Evolutionary conservation across 2,329 filamentous ascomycete genomes (phyloP).

Genomic region (Fusarium devonianum): DNA sequence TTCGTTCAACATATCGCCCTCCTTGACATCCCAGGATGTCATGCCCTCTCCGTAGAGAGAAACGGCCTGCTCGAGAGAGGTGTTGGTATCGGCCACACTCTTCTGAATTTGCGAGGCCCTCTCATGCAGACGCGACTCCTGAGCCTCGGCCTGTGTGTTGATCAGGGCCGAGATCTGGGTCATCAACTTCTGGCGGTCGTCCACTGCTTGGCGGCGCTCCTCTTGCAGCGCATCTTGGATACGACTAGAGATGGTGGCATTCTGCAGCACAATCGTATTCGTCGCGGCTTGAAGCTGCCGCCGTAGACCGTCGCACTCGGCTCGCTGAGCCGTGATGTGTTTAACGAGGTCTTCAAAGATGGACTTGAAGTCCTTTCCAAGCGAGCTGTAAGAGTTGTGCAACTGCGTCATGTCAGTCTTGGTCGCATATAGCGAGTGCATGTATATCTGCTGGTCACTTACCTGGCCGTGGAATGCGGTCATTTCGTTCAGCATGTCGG

Average conservation of each 20-base stretch:
- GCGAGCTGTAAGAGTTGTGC: conserved; percentile 80
- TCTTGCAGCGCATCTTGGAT: conserved; percentile 76
- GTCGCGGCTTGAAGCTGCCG: conserved; percentile 76
- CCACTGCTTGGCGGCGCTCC: conserved; percentile 74
- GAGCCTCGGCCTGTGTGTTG: conserved; percentile 73
- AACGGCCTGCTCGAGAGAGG: conserved; percentile 70
- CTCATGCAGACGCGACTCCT: conserved; percentile 73
- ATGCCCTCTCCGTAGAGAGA: conserved; percentile 74
- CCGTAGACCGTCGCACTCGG: conserved; percentile 76
- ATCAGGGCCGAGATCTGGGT: conserved; percentile 80
- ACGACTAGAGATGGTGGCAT: conserved; percentile 68
- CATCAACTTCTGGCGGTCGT: conserved; percentile 77
- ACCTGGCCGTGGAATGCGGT: conserved; percentile 76
- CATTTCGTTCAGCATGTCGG: conserved; percentile 86
- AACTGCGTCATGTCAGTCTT: conserved; percentile 58
- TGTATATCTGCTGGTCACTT: conserved; percentile 43
- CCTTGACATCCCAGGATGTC: conserved; percentile 75
- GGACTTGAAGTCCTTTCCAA: conserved; percentile 85
- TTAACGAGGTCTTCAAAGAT: conserved; percentile 83
- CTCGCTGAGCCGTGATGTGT: conserved; percentile 77
- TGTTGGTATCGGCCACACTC: conserved; percentile 68
- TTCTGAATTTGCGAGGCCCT: conserved; percentile 69
- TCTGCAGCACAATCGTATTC: conserved; percentile 71
- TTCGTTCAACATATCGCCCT: conserved; percentile 72
- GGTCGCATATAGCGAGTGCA: no score